These are phyloP conservation scores for Phytopythium oedochilum DNA, from an alignment of 352 stramenopile species.

Conservation along the genomic window DNA sequence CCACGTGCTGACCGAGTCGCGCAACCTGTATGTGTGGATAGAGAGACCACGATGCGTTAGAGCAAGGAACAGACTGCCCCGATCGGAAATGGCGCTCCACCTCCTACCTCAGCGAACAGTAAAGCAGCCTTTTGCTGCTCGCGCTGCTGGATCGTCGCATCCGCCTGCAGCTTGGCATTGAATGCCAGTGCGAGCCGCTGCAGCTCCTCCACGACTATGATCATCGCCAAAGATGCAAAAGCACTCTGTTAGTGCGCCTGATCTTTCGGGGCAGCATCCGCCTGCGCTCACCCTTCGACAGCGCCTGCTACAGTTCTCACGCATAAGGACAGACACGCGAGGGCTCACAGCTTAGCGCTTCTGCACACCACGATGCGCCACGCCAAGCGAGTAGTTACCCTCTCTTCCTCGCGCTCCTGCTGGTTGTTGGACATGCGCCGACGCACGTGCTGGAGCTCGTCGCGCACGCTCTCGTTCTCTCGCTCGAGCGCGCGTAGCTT, in stretches of 20 bases:
- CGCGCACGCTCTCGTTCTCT: slow-evolving; percentile 52
- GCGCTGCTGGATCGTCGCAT: slow-evolving; percentile 42
- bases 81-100: background rate
- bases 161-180: slow-evolving; percentile 52
- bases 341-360: background rate
- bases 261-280: too few species aligned
- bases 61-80: background rate
- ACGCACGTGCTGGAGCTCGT: slow-evolving; percentile 50
- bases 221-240: background rate
- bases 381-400: slow-evolving; percentile 13
- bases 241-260: background rate
- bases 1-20: slow-evolving; percentile 41
- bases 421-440: slow-evolving; percentile 53
- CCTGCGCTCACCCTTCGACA: slow-evolving; percentile 1
- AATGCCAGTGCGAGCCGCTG: slow-evolving; percentile 47
- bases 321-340: background rate
- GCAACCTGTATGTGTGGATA: too few species aligned
- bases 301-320: background rate
- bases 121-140: slow-evolving; percentile 68
- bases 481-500: slow-evolving; percentile 44
- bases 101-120: slow-evolving; percentile 50
- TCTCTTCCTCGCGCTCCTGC: slow-evolving; percentile 48
- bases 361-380: too few species aligned
- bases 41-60: background rate
- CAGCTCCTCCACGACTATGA: slow-evolving; percentile 40